Evolutionary conservation across 2,329 filamentous ascomycete genomes (phyloP).

Genomic region (Sporothrix protearum): DNA sequence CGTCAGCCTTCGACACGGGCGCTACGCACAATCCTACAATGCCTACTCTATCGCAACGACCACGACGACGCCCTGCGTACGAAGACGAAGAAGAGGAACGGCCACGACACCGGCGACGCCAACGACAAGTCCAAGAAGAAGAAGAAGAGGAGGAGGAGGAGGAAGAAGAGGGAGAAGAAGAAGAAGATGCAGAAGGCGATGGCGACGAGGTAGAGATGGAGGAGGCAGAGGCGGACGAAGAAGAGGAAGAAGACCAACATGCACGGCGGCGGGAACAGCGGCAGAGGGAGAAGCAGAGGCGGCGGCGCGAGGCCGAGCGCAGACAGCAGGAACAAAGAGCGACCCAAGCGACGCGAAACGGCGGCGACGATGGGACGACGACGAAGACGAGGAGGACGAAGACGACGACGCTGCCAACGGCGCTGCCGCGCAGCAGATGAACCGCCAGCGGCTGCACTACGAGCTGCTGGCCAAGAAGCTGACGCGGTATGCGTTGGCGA

Average conservation of each 20-base stretch:
- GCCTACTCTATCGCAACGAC: slow-evolving; percentile 22
- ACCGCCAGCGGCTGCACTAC: slow-evolving; percentile 39
- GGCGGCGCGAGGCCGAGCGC: not conserved
- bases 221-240: slow-evolving; percentile 5
- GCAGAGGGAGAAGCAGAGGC: slow-evolving; percentile 9
- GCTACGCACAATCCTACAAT: slow-evolving; percentile 3
- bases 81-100: slow-evolving; percentile 21
- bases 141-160: slow-evolving; percentile 19
- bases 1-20: no score
- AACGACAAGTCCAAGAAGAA: slow-evolving; percentile 16
- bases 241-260: not conserved
- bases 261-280: not conserved
- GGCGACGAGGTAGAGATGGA: not conserved
- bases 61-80: slow-evolving; percentile 3
- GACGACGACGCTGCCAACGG: slow-evolving; percentile 11
- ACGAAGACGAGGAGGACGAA: slow-evolving; percentile 5
- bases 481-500: slow-evolving; percentile 65
- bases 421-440: slow-evolving; percentile 13
- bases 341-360: not conserved
- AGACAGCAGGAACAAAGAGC: not conserved
- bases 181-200: not conserved
- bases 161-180: slow-evolving; percentile 12
- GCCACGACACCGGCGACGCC: slow-evolving; percentile 16
- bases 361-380: not conserved
- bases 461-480: slow-evolving; percentile 60